A percentile compares a stretch with the other conserved stretches of the same genome.
Conservation (phyloP, 2,329 filamentous ascomycete genomes). For the Penicillium sclerotigenum region DNA sequence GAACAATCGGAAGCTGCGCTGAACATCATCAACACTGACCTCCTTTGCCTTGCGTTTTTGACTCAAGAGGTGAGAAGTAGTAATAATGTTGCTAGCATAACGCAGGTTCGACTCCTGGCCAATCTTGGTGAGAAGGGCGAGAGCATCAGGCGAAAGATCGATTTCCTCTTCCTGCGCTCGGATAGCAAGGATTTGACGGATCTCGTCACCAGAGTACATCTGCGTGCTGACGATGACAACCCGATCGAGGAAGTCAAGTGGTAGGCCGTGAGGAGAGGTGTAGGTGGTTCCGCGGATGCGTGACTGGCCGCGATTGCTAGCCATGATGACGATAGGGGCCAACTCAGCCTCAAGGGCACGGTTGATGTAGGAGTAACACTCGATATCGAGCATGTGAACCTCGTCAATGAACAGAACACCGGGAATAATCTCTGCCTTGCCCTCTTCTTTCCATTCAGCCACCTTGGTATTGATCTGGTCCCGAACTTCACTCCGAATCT, state of each 20-base stretch:
- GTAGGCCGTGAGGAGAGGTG: slow-evolving; percentile 86
- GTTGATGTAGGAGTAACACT: slow-evolving; percentile 99
- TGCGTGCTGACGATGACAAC: slow-evolving; percentile 96
- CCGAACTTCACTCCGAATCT: slow-evolving; percentile 94
- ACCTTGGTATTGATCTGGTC: slow-evolving; percentile 99
- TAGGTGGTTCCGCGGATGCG: slow-evolving; percentile 93
- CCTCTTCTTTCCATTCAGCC: slow-evolving; percentile 98
- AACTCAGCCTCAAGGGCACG: slow-evolving; percentile 91
- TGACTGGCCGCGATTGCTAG: slow-evolving; percentile 89
- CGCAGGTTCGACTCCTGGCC: slow-evolving; percentile 86
- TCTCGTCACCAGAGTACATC: slow-evolving; percentile 75
- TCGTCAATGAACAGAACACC: slow-evolving; percentile 98
- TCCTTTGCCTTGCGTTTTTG: slow-evolving; percentile 83
- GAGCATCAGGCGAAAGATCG: slow-evolving; percentile 81
- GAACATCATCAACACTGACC: slow-evolving; percentile 81
- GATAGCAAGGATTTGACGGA: slow-evolving; percentile 88
- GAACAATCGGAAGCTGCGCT: slow-evolving; percentile 90
- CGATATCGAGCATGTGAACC: slow-evolving; percentile 99
- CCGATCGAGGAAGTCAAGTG: slow-evolving; percentile 91
- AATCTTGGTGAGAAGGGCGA: slow-evolving; percentile 92
- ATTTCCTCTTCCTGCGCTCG: slow-evolving; percentile 95
- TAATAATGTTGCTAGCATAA: slow-evolving; percentile 98
- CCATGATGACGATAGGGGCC: slow-evolving; percentile 98
- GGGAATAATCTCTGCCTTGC: slow-evolving; percentile 96
- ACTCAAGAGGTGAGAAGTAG: slow-evolving; percentile 81